Conservation (phyloP, 2,329 filamentous ascomycete genomes). For the Fusarium drepaniforme region DNA sequence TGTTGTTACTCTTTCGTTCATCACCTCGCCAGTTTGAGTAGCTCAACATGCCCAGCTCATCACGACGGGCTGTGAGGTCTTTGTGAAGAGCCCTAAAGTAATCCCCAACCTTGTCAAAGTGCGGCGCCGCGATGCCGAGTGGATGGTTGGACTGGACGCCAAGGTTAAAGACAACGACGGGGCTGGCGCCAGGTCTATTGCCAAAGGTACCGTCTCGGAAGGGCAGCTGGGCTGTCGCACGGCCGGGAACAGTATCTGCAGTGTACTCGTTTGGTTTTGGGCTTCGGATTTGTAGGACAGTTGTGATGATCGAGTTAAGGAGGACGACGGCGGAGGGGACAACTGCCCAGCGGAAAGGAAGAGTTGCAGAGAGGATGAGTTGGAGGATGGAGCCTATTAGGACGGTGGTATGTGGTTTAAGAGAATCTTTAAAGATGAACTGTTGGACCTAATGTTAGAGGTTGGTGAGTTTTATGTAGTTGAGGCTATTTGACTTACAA, state of each 20-base stretch:
- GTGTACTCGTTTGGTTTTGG: conserved; percentile 37
- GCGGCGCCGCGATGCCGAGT: conserved; percentile 61
- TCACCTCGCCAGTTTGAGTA: conserved; percentile 55
- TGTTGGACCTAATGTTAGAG: neutral
- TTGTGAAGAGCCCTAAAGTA: conserved; percentile 55
- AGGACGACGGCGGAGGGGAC: conserved; percentile 48
- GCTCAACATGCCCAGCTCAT: conserved; percentile 62
- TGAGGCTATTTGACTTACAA: conserved; percentile 31
- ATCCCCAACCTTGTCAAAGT: conserved; percentile 52
- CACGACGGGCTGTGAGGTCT: conserved; percentile 50
- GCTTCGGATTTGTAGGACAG: conserved; percentile 41
- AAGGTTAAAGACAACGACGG: conserved; percentile 59
- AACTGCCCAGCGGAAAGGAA: conserved; percentile 52
- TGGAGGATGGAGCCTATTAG: conserved; percentile 52
- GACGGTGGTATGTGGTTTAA: conserved; percentile 50
- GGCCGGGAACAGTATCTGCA: conserved; percentile 47
- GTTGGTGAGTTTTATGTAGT: neutral
- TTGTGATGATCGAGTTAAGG: conserved; percentile 48
- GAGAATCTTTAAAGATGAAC: conserved; percentile 48
- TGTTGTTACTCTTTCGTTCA: conserved; percentile 54
- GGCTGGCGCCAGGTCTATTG: conserved; percentile 41
- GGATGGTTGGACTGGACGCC: conserved; percentile 62
- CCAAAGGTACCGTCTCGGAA: conserved; percentile 44
- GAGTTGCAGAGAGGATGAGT: conserved; percentile 45
- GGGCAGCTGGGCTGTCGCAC: conserved; percentile 51